Percentiles rank a stretch among this genome's conserved stretches.
These are phyloP conservation scores for Kluyveromyces aestuarii DNA, from an alignment of 805 yeast species.

Conservation along the genomic window DNA sequence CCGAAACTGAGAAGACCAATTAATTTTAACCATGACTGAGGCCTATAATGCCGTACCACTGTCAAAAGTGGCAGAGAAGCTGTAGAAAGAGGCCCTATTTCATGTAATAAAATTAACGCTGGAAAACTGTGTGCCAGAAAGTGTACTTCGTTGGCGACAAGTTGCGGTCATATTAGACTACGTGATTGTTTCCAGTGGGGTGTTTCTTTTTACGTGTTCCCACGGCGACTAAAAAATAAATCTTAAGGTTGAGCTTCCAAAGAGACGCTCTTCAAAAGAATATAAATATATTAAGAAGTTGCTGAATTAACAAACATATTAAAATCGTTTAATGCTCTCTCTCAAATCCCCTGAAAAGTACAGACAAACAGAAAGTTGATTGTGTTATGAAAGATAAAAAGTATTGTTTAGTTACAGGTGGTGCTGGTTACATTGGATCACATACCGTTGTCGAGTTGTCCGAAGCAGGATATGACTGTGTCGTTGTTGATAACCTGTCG, in stretches of 20 bases:
- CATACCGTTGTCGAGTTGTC: conserved; percentile 63
- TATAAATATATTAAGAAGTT: background rate
- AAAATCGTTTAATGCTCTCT: too few relatives aligned
- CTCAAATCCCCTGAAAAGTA: too few relatives aligned
- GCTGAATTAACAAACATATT: background rate
- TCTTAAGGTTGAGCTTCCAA: background rate
- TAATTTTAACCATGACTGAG: background rate
- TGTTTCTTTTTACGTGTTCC: background rate
- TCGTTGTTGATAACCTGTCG: conserved; percentile 61
- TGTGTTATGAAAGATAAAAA: conserved; percentile 5
- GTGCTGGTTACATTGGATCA: conserved; percentile 82
- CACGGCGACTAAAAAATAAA: too few relatives aligned
- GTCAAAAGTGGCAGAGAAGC: background rate
- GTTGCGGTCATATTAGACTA: background rate
- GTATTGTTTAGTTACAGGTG: conserved; percentile 68
- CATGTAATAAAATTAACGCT: too few relatives aligned
- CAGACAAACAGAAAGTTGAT: background rate
- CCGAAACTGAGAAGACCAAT: background rate
- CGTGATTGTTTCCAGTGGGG: background rate
- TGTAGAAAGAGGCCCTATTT: background rate
- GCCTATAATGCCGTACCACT: background rate
- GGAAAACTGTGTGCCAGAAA: background rate
- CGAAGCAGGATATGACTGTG: conserved; percentile 54
- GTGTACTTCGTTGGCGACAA: too few relatives aligned
- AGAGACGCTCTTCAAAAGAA: background rate